Evolutionary conservation across 768 basidiomycete genomes (phyloP).

Genomic region (Lepiota venenata): DNA sequence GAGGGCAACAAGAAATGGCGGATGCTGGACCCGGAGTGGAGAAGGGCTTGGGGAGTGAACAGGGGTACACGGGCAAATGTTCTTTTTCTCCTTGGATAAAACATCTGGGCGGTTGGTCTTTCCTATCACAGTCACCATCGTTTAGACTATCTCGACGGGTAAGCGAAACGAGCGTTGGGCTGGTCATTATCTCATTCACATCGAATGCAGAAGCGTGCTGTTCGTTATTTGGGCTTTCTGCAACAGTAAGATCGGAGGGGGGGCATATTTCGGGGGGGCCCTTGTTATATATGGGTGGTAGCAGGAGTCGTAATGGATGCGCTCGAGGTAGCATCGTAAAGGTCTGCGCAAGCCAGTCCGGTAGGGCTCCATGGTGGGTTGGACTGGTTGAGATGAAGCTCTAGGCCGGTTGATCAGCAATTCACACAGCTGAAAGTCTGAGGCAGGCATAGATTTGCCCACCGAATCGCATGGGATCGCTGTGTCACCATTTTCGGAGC

Average conservation of each 20-base stretch:
- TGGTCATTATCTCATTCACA: neutral
- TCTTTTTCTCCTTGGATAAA: too few species aligned
- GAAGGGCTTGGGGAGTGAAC: constrained; percentile 4
- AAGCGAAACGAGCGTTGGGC: neutral
- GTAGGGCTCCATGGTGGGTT: constrained; percentile 32
- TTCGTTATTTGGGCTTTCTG: neutral
- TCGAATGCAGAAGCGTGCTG: neutral
- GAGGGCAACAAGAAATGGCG: neutral
- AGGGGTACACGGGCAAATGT: too few species aligned
- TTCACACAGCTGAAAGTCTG: too few species aligned
- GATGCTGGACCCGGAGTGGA: constrained; percentile 17
- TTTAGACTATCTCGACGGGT: neutral
- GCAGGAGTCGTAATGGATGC: constrained; percentile 46
- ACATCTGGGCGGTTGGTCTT: too few species aligned
- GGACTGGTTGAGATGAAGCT: constrained; percentile 18
- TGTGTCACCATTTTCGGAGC: too few species aligned
- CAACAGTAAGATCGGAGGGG: constrained; percentile 4
- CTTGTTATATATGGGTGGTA: constrained; percentile 20
- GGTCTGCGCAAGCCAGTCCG: constrained; percentile 54
- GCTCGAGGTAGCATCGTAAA: constrained; percentile 41
- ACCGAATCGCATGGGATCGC: too few species aligned
- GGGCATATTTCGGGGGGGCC: neutral
- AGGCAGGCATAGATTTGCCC: too few species aligned
- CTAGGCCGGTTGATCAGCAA: neutral
- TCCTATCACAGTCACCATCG: too few species aligned